Base-by-base conservation (phyloP, 805 yeast species). In the Candida takata region DNA sequence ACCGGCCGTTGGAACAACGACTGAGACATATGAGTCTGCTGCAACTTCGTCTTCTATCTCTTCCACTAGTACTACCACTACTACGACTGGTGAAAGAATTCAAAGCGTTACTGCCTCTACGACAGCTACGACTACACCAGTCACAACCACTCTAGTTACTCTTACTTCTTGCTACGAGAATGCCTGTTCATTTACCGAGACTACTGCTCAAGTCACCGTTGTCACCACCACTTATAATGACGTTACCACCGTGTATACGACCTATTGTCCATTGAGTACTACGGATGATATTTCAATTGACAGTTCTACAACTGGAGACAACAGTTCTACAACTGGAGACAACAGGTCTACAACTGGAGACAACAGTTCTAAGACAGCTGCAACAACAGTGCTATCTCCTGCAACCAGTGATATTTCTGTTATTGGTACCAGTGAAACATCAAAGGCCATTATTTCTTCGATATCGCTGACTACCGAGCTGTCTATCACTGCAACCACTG, bases 161-260 rank as follows among this genome's bases (percentile, higher is more conserved):
- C 29, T 51, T n/a, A 58, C 64, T 13, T 51, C 57, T 8, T 60
- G 64, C 37, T 40, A 47, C 15, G 49, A 47, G 25, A 41, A 55
- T 29, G 33, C 36, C 15, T 60, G 64, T 34, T 41, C 54, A 25
- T 54, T 60, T 11, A 34, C 43, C 5, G 40, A 41, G 29, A 31
- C 57, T 8, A 43, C 51, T 17, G 54, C 58, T 14, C 29, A 39
- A 5, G 35, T 55, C 12, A 54, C 63, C 21, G 55, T 64, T 31
- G 55, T 57, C 30, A 55, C 56, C 30, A 47, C 47, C 37, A 63
- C 69, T 21, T 44, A 52, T 24, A 13, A 36, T 5, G 48, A 48
- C 29, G 49, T 41, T 4, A 55, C 34, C 29, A 69, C 69, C 11
- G 50, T 51, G 14, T 70, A 60, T 56, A 62, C 69, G 12, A 64